These are phyloP conservation scores for Xylariaceae sp. DNA, from an alignment of 2,329 filamentous ascomycete species.

Conservation along the genomic window DNA sequence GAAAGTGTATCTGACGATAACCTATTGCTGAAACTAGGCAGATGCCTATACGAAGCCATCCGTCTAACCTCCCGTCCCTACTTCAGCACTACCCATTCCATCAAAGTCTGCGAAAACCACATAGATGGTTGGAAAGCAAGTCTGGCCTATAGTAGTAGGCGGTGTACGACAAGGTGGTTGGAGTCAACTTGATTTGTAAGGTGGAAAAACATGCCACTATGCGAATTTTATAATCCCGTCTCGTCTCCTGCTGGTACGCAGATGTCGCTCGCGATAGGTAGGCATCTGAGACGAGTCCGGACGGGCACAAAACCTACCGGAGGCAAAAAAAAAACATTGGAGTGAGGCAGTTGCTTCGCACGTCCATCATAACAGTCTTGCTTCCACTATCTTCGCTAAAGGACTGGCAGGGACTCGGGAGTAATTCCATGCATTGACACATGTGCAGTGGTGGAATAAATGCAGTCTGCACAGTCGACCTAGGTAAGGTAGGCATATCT, in stretches of 20 bases:
- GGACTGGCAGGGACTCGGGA: too few relatives aligned
- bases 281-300: background rate
- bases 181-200: conserved; percentile 20
- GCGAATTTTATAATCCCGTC: background rate
- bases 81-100: background rate
- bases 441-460: background rate
- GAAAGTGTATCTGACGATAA: background rate
- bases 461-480: background rate
- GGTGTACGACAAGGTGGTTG: conserved; percentile 11
- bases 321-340: background rate
- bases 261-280: too few relatives aligned
- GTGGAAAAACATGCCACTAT: background rate
- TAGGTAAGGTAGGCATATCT: background rate
- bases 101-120: background rate
- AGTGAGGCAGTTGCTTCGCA: background rate
- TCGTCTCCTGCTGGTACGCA: too few relatives aligned
- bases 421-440: background rate
- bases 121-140: conserved; percentile 10
- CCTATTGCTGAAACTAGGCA: background rate
- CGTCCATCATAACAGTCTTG: background rate
- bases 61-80: too few relatives aligned
- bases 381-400: background rate
- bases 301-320: background rate
- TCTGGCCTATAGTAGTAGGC: conserved; percentile 2
- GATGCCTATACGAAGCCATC: background rate